These are phyloP conservation scores for Geranium brycei DNA, from an alignment of 345 rosid species.

Conservation along the genomic window DNA sequence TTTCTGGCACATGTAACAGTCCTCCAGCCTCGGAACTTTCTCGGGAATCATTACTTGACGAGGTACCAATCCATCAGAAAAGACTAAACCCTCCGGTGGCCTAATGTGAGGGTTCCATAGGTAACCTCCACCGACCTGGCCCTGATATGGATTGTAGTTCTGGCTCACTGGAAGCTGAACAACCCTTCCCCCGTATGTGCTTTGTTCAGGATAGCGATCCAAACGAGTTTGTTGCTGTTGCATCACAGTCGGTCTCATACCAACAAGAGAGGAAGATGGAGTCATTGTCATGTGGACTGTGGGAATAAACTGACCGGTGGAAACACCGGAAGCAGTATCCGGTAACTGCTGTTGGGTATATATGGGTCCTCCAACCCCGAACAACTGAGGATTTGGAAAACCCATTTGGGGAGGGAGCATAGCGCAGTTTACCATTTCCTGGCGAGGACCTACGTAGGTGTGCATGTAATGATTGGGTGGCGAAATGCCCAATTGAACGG, in stretches of 20 bases:
- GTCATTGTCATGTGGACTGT: conserved; percentile 33
- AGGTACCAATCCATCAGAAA: conserved; percentile 33
- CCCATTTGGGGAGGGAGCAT: conserved; percentile 35
- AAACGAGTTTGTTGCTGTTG: conserved; percentile 29
- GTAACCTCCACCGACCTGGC: conserved; percentile 38
- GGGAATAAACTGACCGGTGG: conserved; percentile 28
- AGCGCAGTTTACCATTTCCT: conserved; percentile 21
- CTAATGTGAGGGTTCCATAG: conserved; percentile 31
- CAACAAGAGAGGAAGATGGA: conserved; percentile 28
- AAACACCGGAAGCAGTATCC: conserved; percentile 16
- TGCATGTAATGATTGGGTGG: conserved; percentile 17
- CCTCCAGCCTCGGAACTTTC: conserved; percentile 30
- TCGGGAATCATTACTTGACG: conserved; percentile 25
- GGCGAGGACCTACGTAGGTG: conserved; percentile 29
- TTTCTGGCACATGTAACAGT: conserved; percentile 47
- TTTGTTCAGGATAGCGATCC: conserved; percentile 31
- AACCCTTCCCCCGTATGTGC: conserved; percentile 25
- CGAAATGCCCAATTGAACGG: conserved; percentile 10
- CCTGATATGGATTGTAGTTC: conserved; percentile 27
- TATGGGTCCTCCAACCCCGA: conserved; percentile 21
- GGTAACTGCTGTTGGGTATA: conserved; percentile 26
- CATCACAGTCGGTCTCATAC: conserved; percentile 32
- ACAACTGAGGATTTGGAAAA: conserved; percentile 25
- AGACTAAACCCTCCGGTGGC: conserved; percentile 25
- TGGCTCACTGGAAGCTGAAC: conserved; percentile 42